Conservation (phyloP, 768 basidiomycete genomes). For the Pisolithus albus region DNA sequence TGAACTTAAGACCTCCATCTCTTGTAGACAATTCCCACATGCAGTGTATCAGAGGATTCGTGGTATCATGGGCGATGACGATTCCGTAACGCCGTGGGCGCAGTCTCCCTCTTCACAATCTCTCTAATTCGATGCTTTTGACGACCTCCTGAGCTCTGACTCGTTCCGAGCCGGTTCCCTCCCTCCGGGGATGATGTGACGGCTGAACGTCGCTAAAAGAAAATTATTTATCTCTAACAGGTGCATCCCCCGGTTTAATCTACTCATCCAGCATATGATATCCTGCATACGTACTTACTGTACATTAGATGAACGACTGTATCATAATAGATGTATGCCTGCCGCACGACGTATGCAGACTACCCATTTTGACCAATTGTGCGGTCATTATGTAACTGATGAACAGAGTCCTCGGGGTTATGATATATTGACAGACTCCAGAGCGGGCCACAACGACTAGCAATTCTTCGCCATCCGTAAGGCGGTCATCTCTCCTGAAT, state of each 20-base stretch:
- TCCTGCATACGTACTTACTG: constrained; percentile 3
- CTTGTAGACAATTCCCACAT: constrained; percentile 60
- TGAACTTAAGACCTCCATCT: constrained; percentile 7
- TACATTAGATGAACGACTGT: constrained; percentile 8
- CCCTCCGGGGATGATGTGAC: no score
- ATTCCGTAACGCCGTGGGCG: constrained; percentile 45
- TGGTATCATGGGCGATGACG: constrained; percentile 66
- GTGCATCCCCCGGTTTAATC: constrained; percentile 1
- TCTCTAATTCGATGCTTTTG: constrained; percentile 2
- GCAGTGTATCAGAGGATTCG: constrained; percentile 76
- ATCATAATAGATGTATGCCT: neutral
- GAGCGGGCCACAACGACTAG: no score
- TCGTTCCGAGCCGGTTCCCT: no score
- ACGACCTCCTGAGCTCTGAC: neutral
- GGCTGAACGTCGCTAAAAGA: no score
- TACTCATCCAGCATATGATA: constrained; percentile 6
- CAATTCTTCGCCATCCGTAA: no score
- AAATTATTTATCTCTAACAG: neutral
- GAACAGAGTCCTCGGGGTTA: no score
- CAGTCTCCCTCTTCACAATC: constrained; percentile 11
- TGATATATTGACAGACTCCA: no score
- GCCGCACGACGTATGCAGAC: no score
- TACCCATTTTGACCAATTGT: no score
- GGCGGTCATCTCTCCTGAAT: no score
- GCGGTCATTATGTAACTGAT: no score